Evolutionary conservation across 2,329 filamentous ascomycete genomes (phyloP), one percentile per base, ranked within the genome.

Genomic region (Pseudocercospora musae): DNA sequence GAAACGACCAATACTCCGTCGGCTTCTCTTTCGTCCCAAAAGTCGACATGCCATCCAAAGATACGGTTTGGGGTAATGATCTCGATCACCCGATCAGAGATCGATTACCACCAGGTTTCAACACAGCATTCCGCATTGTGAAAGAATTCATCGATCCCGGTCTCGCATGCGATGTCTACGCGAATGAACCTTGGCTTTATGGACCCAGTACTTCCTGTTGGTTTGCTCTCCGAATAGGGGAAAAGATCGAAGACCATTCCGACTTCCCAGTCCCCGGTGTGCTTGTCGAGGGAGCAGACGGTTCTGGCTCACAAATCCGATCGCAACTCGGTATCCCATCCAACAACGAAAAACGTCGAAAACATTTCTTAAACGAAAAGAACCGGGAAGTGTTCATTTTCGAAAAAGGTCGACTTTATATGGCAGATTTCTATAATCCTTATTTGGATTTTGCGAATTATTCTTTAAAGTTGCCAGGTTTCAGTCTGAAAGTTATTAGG

Each of bases 51-150:
- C 80, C 82, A 0, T 90, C 86, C 40, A 75, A 84, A 10, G 86
- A 95, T 66, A 83, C 97, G 1, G 87, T 96, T 58, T 97, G 96
- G 73, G 94, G 94, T 27, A 97, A 98, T 75, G 92, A 97, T 79
- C 96, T 97, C 73, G 93, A 96, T 72, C 86, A 90, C 56, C 91
- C 94, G 0, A 92, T 99, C 66, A 86, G 92, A 25, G 89, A 96
- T 72, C 84, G 87, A 7, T 80, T 98, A 2, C 94, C 94, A 0
- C 91, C 91, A 0, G 92, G 94, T 0, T 96, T 96, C 76, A 87
- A 86, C 74, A 89, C 90, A 1, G 93, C 92, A 0, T 87, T 97
- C 76, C 86, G 85, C 44, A 89, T 96, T 50, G 91, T 96, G 27
- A 91, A 91, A 71, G 94, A 91, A 87, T 90, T 88, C 80, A 89